A percentile compares a stretch with the other conserved stretches of the same genome.
phyloP scores from a whole-genome alignment of 371 early-diverging fungal genomes.

The Rhizopus sp. region DNA sequence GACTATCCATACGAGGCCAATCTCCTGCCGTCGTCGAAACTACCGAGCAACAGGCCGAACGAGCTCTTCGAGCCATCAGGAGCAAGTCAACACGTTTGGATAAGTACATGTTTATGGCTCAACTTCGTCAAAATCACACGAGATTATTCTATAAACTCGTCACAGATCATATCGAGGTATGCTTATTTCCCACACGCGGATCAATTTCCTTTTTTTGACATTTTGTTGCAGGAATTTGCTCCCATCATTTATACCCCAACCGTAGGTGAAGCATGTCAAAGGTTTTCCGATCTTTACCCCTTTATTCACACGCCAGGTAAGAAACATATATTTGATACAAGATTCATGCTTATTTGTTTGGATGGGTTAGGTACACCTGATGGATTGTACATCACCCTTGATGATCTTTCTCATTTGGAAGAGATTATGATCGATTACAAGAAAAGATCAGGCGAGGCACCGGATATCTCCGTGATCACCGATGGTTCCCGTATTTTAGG shows the following conservation, averaged over 20 bases:
- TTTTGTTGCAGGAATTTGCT: slow-evolving; percentile 60
- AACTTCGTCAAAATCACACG: slow-evolving; percentile 76
- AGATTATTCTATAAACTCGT: slow-evolving; percentile 81
- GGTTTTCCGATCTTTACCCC: slow-evolving; percentile 87
- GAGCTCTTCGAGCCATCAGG: slow-evolving; percentile 71
- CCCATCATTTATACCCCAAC: slow-evolving; percentile 92
- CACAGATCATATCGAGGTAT: slow-evolving; percentile 72
- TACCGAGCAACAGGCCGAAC: slow-evolving; percentile 68
- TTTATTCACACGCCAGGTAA: slow-evolving; percentile 76
- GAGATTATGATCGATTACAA: slow-evolving; percentile 72
- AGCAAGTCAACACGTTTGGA: slow-evolving; percentile 67
- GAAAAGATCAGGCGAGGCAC: slow-evolving; percentile 38
- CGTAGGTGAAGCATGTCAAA: slow-evolving; percentile 87
- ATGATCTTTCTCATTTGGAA: slow-evolving; percentile 71
- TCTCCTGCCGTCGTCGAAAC: slow-evolving; percentile 72
- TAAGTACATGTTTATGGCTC: slow-evolving; percentile 81
- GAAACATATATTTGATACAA: not conserved
- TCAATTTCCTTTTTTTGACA: not conserved
- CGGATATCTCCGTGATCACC: slow-evolving; percentile 86
- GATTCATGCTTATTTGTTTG: not conserved
- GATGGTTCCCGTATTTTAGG: slow-evolving; percentile 94
- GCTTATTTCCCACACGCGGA: not conserved
- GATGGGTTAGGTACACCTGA: slow-evolving; percentile 49
- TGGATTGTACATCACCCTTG: slow-evolving; percentile 84
- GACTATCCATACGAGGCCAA: slow-evolving; percentile 67